phyloP scores from a whole-genome alignment of 345 rosid genomes.

The Dipteronia sinensis region DNA sequence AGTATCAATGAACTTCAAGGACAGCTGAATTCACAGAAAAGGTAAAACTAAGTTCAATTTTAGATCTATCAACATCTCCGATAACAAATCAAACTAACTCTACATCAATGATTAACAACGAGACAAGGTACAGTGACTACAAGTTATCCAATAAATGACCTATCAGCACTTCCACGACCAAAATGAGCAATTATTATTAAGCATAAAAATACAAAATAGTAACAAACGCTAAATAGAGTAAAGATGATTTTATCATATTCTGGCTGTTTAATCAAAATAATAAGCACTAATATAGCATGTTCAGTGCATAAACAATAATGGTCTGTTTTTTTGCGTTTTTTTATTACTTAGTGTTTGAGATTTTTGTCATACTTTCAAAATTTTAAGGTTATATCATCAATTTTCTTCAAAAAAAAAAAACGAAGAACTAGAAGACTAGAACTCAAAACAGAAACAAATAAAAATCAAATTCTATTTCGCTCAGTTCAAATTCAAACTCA shows the following conservation, averaged over 20 bases:
- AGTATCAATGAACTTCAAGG: conserved; percentile 60
- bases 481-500: conserved; percentile 2
- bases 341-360: no score
- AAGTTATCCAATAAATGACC: background rate
- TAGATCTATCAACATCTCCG: background rate
- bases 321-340: background rate
- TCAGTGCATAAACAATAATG: background rate
- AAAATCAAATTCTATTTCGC: background rate
- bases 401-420: background rate
- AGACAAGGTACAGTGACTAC: background rate
- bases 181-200: background rate
- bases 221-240: background rate
- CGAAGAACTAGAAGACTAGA: background rate
- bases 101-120: background rate
- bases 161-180: background rate
- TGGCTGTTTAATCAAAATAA: background rate
- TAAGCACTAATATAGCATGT: background rate
- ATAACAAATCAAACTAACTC: background rate
- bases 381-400: background rate
- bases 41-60: background rate
- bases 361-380: background rate
- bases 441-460: background rate
- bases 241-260: background rate
- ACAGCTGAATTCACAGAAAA: conserved; percentile 41
- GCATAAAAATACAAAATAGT: background rate